phyloP scores from a whole-genome alignment of 352 stramenopile species.

The Globisporangium yorkense region DNA sequence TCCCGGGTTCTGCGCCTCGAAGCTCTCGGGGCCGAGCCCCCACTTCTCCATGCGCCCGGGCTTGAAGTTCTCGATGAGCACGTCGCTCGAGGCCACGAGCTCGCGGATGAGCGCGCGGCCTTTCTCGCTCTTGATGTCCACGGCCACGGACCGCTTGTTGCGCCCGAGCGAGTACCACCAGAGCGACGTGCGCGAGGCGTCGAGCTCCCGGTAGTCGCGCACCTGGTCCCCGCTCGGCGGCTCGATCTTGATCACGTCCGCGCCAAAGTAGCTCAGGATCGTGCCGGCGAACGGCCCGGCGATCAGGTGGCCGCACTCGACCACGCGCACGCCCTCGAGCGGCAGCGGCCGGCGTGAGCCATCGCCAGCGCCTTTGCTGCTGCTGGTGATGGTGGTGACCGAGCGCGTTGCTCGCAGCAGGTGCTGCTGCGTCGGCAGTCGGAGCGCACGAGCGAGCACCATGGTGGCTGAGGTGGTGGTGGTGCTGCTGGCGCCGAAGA shows the following conservation, averaged over 20 bases:
- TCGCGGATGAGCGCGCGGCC: conserved; percentile 64
- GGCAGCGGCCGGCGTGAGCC: conserved; percentile 21
- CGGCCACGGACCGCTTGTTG: conserved; percentile 82
- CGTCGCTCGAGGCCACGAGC: conserved; percentile 68
- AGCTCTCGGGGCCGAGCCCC: conserved; percentile 68
- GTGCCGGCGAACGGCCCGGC: conserved; percentile 74
- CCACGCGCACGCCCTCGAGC: conserved; percentile 63
- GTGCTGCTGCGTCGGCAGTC: too few relatives aligned
- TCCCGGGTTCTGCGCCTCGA: conserved; percentile 68
- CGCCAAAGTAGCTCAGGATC: conserved; percentile 87
- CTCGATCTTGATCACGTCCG: conserved; percentile 90
- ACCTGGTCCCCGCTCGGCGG: conserved; percentile 79
- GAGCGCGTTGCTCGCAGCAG: conserved; percentile 1
- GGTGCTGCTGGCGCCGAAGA: too few relatives aligned
- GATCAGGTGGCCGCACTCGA: conserved; percentile 80
- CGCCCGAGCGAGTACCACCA: conserved; percentile 88
- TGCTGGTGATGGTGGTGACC: conserved; percentile 10
- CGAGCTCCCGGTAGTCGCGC: conserved; percentile 71
- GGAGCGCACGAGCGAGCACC: too few relatives aligned
- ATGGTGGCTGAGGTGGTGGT: too few relatives aligned
- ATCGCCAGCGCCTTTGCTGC: background rate
- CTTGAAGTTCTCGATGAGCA: conserved; percentile 88
- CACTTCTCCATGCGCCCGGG: conserved; percentile 86
- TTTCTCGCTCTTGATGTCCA: conserved; percentile 74
- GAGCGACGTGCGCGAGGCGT: conserved; percentile 67